phyloP scores from a whole-genome alignment of 306 rosid species.

The Luffa acutangula region DNA sequence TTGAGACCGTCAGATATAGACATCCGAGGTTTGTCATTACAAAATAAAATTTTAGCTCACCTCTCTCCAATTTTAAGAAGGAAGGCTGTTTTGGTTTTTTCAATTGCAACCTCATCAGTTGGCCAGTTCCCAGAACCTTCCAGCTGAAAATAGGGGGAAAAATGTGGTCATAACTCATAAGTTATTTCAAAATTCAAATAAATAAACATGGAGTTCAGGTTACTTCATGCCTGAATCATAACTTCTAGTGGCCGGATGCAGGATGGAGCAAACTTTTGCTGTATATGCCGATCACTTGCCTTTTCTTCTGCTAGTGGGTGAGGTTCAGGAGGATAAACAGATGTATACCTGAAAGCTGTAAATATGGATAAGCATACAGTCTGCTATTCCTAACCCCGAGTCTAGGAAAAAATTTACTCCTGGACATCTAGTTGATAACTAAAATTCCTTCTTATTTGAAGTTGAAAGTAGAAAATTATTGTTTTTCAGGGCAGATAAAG shows the following conservation, averaged over 20 bases:
- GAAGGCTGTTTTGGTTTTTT: constrained; percentile 80
- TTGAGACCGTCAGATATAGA: constrained; percentile 21
- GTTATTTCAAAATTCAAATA: constrained; percentile 1
- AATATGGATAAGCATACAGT: constrained; percentile 14
- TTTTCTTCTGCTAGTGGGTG: constrained; percentile 67
- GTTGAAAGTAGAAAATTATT: background rate
- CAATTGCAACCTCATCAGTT: constrained; percentile 79
- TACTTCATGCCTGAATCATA: constrained; percentile 74
- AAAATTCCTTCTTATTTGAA: background rate
- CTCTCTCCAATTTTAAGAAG: constrained; percentile 88
- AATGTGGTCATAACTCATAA: constrained; percentile 13
- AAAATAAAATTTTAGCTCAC: constrained; percentile 23
- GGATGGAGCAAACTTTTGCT: constrained; percentile 40
- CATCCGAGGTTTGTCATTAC: constrained; percentile 1
- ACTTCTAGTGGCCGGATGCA: constrained; percentile 82
- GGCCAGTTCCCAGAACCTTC: constrained; percentile 99
- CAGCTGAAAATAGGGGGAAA: constrained; percentile 34
- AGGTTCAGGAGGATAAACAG: constrained; percentile 91
- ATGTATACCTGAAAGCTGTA: constrained; percentile 84
- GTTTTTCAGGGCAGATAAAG: background rate
- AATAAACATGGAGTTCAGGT: constrained; percentile 4
- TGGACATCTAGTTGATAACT: background rate
- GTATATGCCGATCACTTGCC: constrained; percentile 23
- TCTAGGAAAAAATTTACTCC: background rate
- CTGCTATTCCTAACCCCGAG: background rate